phyloP scores from a whole-genome alignment of 306 rosid genomes.

The Sicyos baderoa region DNA sequence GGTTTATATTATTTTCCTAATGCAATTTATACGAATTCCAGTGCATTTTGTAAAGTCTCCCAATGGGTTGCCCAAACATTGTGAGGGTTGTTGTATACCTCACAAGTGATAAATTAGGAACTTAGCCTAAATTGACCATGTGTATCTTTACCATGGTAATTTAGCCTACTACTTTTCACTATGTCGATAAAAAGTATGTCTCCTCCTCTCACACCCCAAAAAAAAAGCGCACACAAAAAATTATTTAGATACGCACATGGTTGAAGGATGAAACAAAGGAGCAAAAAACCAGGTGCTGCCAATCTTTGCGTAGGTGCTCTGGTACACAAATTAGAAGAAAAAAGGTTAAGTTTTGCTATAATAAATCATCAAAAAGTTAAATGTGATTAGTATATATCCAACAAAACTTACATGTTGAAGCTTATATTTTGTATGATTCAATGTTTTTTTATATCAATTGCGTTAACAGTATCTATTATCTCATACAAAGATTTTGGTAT shows the following conservation, averaged over 20 bases:
- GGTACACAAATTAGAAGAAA: slow-evolving; percentile 20
- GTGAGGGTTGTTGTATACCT: no score
- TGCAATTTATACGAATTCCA: no score
- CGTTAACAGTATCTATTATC: not conserved
- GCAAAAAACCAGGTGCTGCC: slow-evolving; percentile 72
- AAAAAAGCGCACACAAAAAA: not conserved
- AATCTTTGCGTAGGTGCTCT: slow-evolving; percentile 84
- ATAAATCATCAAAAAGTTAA: slow-evolving; percentile 3
- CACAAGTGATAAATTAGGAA: no score
- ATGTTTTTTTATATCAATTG: not conserved
- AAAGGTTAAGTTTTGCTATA: slow-evolving; percentile 6
- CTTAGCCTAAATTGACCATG: no score
- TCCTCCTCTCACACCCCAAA: not conserved
- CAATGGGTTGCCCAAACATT: no score
- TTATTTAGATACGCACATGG: slow-evolving; percentile 42
- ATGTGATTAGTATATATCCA: not conserved
- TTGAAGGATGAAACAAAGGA: slow-evolving; percentile 46
- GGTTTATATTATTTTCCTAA: no score
- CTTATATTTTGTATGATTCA: slow-evolving; percentile 6
- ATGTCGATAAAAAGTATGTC: not conserved
- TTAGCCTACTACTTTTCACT: not conserved
- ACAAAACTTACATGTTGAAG: not conserved
- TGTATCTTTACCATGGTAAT: no score
- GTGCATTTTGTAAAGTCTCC: no score
- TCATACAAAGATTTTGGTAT: not conserved